These are phyloP conservation scores for Boletus sp. DNA, from an alignment of 768 basidiomycete species.

Conservation along the genomic window DNA sequence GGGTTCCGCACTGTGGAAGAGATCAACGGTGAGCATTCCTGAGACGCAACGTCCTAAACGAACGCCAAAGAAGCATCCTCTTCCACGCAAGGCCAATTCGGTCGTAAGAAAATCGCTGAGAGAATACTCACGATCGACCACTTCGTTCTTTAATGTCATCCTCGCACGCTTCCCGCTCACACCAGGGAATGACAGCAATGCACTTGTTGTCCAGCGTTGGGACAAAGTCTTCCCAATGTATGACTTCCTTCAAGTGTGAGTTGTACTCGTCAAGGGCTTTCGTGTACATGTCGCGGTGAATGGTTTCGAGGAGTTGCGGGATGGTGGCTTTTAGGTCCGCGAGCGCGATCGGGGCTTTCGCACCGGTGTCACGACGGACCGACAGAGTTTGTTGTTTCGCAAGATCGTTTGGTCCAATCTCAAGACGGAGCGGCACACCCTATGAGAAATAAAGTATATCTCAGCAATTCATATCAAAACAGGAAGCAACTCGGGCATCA, in stretches of 20 bases:
- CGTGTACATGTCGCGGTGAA: conserved; percentile 86
- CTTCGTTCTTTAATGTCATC: conserved; percentile 98
- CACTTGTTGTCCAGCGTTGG: conserved; percentile 88
- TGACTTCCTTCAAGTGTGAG: conserved; percentile 67
- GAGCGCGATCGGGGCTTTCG: conserved; percentile 55
- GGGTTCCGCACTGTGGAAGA: conserved; percentile 63
- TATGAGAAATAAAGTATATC: conserved; percentile 29
- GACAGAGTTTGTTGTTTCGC: conserved; percentile 76
- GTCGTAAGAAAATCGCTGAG: neutral
- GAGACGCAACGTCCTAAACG: neutral
- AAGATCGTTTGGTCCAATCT: conserved; percentile 93
- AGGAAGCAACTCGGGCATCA: conserved; percentile 6
- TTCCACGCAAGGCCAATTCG: neutral
- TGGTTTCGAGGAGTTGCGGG: conserved; percentile 70
- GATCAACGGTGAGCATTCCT: neutral
- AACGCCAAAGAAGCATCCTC: neutral
- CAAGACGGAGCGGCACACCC: conserved; percentile 97
- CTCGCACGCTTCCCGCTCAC: conserved; percentile 89
- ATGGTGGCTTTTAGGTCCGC: conserved; percentile 49
- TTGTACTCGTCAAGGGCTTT: conserved; percentile 75
- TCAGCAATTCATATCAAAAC: neutral
- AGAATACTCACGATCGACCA: conserved; percentile 63
- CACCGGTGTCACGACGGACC: conserved; percentile 80
- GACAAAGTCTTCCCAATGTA: conserved; percentile 90
- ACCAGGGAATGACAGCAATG: conserved; percentile 92